phyloP scores from a whole-genome alignment of 306 rosid genomes.

The Styphnolobium japonicum region DNA sequence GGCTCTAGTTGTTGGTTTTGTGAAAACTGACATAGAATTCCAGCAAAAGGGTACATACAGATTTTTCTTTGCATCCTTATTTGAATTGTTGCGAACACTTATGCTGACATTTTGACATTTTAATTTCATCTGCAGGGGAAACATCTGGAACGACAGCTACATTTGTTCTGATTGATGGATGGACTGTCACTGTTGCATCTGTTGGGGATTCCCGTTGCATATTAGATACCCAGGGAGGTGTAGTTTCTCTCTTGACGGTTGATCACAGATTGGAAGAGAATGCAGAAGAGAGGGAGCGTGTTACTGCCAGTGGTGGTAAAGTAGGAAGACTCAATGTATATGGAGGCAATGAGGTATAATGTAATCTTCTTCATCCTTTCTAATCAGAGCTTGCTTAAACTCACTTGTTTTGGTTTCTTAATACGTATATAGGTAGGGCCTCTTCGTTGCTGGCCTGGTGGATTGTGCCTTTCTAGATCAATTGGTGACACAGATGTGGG shows the following conservation, averaged over 20 bases:
- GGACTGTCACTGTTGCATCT: constrained; percentile 90
- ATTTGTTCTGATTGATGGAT: constrained; percentile 78
- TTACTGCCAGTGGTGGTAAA: constrained; percentile 98
- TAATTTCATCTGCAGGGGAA: constrained; percentile 56
- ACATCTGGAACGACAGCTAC: constrained; percentile 94
- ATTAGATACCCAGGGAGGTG: constrained; percentile 86
- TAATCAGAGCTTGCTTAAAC: not conserved
- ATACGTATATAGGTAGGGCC: constrained; percentile 74
- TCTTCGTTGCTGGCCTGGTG: constrained; percentile 98
- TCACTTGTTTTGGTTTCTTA: constrained; percentile 11
- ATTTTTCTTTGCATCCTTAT: not conserved
- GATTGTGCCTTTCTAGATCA: constrained; percentile 92
- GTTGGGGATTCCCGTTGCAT: constrained; percentile 96
- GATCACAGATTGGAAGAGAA: constrained; percentile 96
- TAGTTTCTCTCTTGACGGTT: constrained; percentile 85
- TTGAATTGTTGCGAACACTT: constrained; percentile 1
- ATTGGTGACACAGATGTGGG: constrained; percentile 92
- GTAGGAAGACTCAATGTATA: constrained; percentile 92
- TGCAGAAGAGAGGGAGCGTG: constrained; percentile 90
- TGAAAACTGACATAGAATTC: constrained; percentile 91
- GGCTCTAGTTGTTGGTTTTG: constrained; percentile 86
- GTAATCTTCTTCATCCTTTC: constrained; percentile 25
- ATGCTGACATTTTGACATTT: constrained; percentile 8
- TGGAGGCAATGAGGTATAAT: constrained; percentile 78
- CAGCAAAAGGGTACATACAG: constrained; percentile 65